These are phyloP conservation scores for Petrea volubilis DNA, from an alignment of 257 asterid species.

Conservation along the genomic window DNA sequence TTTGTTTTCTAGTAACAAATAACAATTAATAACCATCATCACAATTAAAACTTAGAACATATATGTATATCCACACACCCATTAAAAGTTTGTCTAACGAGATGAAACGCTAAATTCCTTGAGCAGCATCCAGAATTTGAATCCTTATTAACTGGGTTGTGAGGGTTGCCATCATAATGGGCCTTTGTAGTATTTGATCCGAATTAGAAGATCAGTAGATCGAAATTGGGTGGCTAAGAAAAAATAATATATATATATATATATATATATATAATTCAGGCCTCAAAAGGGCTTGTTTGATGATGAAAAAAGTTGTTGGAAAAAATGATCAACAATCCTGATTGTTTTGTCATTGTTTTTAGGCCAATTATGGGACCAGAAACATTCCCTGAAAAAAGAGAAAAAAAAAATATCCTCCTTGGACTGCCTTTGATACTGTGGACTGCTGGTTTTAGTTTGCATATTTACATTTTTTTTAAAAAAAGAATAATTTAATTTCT, in stretches of 20 bases:
- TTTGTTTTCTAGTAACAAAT: not conserved
- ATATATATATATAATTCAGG: not conserved
- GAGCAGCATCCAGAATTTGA: too few relatives aligned
- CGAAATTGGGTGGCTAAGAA: too few relatives aligned
- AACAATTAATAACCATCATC: not conserved
- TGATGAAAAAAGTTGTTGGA: slow-evolving; percentile 42
- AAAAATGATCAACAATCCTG: not conserved
- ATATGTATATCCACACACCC: too few relatives aligned
- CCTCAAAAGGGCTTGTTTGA: not conserved
- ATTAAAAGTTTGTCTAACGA: too few relatives aligned
- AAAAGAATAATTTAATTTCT: too few relatives aligned
- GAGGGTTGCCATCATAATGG: too few relatives aligned
- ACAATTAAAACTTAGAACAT: too few relatives aligned
- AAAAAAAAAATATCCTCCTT: slow-evolving; percentile 18
- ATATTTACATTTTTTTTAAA: not conserved
- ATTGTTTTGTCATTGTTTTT: slow-evolving; percentile 10
- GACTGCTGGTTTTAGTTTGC: not conserved
- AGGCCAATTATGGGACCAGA: slow-evolving; percentile 14
- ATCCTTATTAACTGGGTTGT: too few relatives aligned
- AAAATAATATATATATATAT: not conserved
- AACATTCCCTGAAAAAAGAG: slow-evolving; percentile 23
- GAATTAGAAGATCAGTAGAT: too few relatives aligned
- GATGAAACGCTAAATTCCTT: too few relatives aligned
- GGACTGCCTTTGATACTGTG: slow-evolving; percentile 19
- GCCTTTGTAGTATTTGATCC: too few relatives aligned